Base-by-base conservation (phyloP, 805 yeast genomes). In the Barnettozyma wickerhamii region DNA sequence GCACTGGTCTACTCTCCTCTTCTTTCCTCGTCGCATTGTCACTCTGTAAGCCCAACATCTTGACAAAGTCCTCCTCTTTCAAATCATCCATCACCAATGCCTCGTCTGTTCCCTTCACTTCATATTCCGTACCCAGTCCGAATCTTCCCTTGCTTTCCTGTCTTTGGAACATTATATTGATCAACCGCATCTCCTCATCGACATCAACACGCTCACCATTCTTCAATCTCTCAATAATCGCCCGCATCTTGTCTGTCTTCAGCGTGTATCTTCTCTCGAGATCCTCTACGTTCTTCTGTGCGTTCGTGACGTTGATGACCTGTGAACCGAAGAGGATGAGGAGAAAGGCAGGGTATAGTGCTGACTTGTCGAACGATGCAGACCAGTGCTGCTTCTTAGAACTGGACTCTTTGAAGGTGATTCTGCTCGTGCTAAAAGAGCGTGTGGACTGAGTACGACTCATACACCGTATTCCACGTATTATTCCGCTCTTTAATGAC, bases 311-410 rank as follows among this genome's bases (percentile, higher is more conserved):
- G 51, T 71, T 68, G 46, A 71, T 65, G 7, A 75, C 59, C 49
- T 72, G 66, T 1, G 77, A 69, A 1, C 76, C 70, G 31, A 72
- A 68, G 10, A 72, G 49, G 6, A 75, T 62, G 3, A 72, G 56
- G 19, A 72, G 64, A 10, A 71, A 36, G 6, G 67, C 55, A 13
- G 75, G 67, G 31, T 70, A 65, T 12, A 64, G 42, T 50, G 65
- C 52, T 2, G 67, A 47, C 33, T 48, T 59, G 43, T 65, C 71
- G 41, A 61, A 58, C 10, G 55, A 55, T 9, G 38, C 30, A 4
- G 46, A 19, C 42, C 50, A 41, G 28, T 37, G 36, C 2, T 37
- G 32, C 19, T 23, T 29, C 19, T 21, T 3, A 12, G 12, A 7
- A 21, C 19, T 14, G 19, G 24, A 10, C 4, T 33, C 12, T 10